phyloP scores from a whole-genome alignment of 73 alveolate genomes.

The Paramecium primaurelia region DNA sequence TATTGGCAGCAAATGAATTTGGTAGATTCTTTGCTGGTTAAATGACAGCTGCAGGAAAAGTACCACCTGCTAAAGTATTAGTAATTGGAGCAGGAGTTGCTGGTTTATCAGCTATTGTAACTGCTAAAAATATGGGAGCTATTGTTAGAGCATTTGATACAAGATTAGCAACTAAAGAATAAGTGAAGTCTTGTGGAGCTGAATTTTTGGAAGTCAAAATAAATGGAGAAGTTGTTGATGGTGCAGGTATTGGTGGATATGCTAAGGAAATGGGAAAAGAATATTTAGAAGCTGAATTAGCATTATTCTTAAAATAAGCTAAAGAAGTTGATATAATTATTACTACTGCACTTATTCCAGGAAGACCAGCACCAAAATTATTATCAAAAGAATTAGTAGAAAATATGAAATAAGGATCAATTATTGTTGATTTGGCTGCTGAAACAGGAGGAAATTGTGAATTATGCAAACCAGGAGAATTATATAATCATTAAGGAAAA shows the following conservation, averaged over 20 bases:
- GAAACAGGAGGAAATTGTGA: conserved; percentile 85
- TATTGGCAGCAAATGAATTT: conserved; percentile 75
- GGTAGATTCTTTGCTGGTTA: conserved; percentile 82
- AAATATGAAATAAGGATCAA: conserved; percentile 75
- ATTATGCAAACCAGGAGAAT: conserved; percentile 64
- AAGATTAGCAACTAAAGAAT: conserved; percentile 66
- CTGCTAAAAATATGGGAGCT: conserved; percentile 75
- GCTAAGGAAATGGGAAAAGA: conserved; percentile 72
- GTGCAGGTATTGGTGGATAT: conserved; percentile 75
- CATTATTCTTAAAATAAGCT: conserved; percentile 63
- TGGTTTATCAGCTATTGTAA: conserved; percentile 81
- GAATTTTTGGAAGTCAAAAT: conserved; percentile 74
- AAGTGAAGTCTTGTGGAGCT: conserved; percentile 79
- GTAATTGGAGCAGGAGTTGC: conserved; percentile 88
- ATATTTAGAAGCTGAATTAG: conserved; percentile 64
- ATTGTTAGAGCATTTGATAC: conserved; percentile 74
- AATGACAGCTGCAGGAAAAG: conserved; percentile 87
- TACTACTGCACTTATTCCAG: conserved; percentile 82
- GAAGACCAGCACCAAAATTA: conserved; percentile 77
- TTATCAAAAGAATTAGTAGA: conserved; percentile 67
- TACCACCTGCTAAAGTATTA: conserved; percentile 82
- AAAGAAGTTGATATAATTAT: conserved; percentile 73
- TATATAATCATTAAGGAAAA: conserved; percentile 65
- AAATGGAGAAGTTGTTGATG: conserved; percentile 72
- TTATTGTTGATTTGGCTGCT: conserved; percentile 81